Evolutionary conservation across 805 yeast genomes (phyloP).

Genomic region (Saccharomycopsis selenospora): DNA sequence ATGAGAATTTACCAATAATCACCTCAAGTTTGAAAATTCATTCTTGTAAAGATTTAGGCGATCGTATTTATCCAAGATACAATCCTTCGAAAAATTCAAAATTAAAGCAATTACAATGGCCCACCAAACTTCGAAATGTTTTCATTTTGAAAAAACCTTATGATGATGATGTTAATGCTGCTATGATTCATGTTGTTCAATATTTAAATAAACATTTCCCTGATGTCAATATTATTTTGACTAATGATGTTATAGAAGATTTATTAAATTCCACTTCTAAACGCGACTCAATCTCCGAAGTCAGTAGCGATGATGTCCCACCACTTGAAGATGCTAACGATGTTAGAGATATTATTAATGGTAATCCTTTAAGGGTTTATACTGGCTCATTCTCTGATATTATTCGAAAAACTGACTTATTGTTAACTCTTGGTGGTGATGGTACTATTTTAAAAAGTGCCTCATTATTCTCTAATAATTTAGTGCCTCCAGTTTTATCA

Average conservation of each 20-base stretch:
- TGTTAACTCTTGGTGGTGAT: slow-evolving; percentile 93
- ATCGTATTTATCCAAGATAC: slow-evolving; percentile 16
- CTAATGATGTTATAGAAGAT: slow-evolving; percentile 68
- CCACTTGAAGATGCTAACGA: not conserved
- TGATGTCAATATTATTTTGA: slow-evolving; percentile 68
- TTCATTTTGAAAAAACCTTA: slow-evolving; percentile 81
- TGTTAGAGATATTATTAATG: not conserved
- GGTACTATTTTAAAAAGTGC: slow-evolving; percentile 88
- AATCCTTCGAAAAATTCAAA: slow-evolving; percentile 39
- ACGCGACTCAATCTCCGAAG: too few relatives aligned
- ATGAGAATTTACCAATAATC: slow-evolving; percentile 1
- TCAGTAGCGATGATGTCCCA: slow-evolving; percentile 11
- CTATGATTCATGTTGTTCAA: slow-evolving; percentile 58
- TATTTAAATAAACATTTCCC: slow-evolving; percentile 60
- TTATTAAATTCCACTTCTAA: slow-evolving; percentile 30
- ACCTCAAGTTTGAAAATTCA: slow-evolving; percentile 8
- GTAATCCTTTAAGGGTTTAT: slow-evolving; percentile 23
- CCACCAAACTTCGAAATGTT: slow-evolving; percentile 62
- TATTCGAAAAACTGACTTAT: slow-evolving; percentile 60
- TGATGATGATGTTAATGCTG: slow-evolving; percentile 54
- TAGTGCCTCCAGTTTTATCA: slow-evolving; percentile 83
- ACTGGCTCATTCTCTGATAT: slow-evolving; percentile 56
- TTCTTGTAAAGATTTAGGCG: slow-evolving; percentile 10
- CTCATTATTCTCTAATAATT: slow-evolving; percentile 59
- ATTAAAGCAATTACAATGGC: slow-evolving; percentile 62